These are phyloP conservation scores for Nephelium lappaceum DNA, from an alignment of 345 rosid species.

Conservation along the genomic window DNA sequence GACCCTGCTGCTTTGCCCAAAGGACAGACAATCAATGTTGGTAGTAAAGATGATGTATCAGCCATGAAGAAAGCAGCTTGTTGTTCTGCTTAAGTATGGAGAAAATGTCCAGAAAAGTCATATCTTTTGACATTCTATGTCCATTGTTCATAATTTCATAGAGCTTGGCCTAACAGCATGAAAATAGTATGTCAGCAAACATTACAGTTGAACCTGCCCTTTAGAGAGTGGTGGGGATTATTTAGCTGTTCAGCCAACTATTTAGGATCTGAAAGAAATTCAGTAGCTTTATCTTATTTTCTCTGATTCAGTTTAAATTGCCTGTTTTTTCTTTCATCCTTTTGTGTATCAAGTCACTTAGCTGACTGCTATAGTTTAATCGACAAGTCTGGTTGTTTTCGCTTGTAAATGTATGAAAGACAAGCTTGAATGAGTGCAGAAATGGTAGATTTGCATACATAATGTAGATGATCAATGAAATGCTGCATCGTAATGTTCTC, in stretches of 20 bases:
- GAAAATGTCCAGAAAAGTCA: not conserved
- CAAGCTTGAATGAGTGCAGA: not conserved
- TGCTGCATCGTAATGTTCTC: not conserved
- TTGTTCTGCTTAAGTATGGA: constrained; percentile 51
- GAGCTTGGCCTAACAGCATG: constrained; percentile 15
- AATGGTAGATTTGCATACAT: not conserved
- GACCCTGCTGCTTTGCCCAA: constrained; percentile 84
- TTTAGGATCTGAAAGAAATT: constrained; percentile 14
- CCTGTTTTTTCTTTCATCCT: not conserved
- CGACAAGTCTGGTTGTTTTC: not conserved
- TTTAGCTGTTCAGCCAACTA: not conserved
- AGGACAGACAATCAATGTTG: constrained; percentile 75
- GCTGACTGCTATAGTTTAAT: constrained; percentile 13
- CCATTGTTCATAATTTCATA: constrained; percentile 13
- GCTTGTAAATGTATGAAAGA: not conserved
- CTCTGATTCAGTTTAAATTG: constrained; percentile 4
- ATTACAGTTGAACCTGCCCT: constrained; percentile 13
- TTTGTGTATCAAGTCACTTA: constrained; percentile 6
- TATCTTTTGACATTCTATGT: constrained; percentile 13
- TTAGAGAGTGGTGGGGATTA: not conserved
- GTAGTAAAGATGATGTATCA: constrained; percentile 73
- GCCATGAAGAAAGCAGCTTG: constrained; percentile 80
- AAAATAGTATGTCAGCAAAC: not conserved
- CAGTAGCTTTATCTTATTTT: constrained; percentile 5
- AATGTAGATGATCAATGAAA: not conserved